Percentiles rank a stretch among this genome's conserved stretches.
Conservation (phyloP, 1,284 basidiomycete genomes). For the Ustilago cynodontis region DNA sequence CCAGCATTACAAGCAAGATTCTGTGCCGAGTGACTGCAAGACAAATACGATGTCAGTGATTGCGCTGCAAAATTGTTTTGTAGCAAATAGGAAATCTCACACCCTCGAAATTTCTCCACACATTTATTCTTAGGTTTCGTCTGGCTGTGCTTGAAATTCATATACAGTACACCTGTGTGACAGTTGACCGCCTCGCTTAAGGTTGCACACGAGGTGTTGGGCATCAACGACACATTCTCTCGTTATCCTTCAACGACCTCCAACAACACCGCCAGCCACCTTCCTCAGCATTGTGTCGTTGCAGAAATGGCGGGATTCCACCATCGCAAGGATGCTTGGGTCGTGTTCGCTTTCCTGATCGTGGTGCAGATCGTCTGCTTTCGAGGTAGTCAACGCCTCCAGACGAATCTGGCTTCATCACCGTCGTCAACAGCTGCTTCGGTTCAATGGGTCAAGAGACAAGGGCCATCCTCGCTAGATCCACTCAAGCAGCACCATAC, state of each 20-base stretch:
- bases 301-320: slow-evolving; percentile 40
- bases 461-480: not conserved
- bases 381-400: slow-evolving; percentile 36
- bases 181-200: slow-evolving; percentile 2
- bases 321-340: slow-evolving; percentile 50
- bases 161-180: not conserved
- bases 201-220: not conserved
- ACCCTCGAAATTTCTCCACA: not conserved
- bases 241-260: not conserved
- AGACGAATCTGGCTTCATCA: slow-evolving; percentile 17
- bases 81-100: not conserved
- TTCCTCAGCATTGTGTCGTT: slow-evolving; percentile 1
- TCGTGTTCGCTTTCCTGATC: slow-evolving; percentile 51
- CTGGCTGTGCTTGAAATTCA: slow-evolving; percentile 4
- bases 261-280: not conserved
- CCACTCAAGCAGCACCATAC: slow-evolving; percentile 12
- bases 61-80: not conserved
- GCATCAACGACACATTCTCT: no score
- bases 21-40: not conserved
- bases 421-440: not conserved
- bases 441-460: slow-evolving; percentile 14
- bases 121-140: not conserved
- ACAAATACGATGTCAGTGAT: not conserved
- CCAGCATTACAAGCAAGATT: not conserved
- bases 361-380: slow-evolving; percentile 54